These are phyloP conservation scores for Neoboletus subvelutipes DNA, from an alignment of 768 basidiomycete genomes.

Conservation along the genomic window DNA sequence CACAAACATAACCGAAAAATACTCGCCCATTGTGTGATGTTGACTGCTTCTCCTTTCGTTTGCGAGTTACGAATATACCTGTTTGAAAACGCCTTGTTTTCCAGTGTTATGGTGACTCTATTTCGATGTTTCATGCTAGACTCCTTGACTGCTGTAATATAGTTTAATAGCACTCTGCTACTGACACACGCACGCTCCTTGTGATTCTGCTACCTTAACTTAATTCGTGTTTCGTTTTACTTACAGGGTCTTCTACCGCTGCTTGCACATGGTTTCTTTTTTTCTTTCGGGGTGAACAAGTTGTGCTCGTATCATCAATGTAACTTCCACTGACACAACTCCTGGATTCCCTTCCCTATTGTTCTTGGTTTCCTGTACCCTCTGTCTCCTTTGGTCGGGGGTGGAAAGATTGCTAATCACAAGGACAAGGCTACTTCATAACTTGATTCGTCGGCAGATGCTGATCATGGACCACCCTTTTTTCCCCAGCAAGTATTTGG, in stretches of 20 bases:
- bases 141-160: conserved; percentile 11
- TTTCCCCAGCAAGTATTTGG: too few species aligned
- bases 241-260: neutral
- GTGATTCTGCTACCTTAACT: neutral
- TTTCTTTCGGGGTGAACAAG: neutral
- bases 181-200: neutral
- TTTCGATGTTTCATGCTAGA: neutral
- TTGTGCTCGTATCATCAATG: conserved; percentile 1
- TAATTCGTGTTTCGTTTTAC: conserved; percentile 1
- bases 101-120: neutral
- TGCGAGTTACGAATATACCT: conserved; percentile 11
- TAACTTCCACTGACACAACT: neutral
- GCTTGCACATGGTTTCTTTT: neutral
- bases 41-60: too few species aligned
- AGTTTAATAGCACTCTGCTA: neutral
- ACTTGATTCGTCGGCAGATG: too few species aligned
- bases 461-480: too few species aligned
- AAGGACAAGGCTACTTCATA: too few species aligned
- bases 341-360: neutral
- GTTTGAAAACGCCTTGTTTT: neutral
- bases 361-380: neutral
- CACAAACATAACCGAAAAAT: conserved; percentile 17
- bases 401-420: too few species aligned
- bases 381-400: neutral
- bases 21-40: conserved; percentile 10